phyloP scores from a whole-genome alignment of 768 basidiomycete species.

The Russula virescens region DNA sequence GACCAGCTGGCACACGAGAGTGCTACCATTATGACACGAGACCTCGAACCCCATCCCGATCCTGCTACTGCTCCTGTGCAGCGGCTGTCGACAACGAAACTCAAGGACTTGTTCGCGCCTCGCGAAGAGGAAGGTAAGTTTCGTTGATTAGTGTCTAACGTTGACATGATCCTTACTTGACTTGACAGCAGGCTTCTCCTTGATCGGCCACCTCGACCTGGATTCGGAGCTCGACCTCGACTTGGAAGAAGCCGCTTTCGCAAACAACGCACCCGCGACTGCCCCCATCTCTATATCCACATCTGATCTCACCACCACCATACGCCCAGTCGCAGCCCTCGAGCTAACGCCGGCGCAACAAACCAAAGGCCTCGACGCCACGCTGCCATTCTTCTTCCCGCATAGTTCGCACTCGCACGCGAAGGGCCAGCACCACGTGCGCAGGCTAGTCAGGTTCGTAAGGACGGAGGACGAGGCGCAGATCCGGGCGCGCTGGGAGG shows the following conservation, averaged over 20 bases:
- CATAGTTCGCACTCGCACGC: neutral
- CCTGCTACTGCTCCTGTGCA: neutral
- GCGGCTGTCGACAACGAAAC: constrained; percentile 28
- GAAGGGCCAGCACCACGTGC: neutral
- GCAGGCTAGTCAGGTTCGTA: constrained; percentile 43
- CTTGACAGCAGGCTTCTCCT: constrained; percentile 65
- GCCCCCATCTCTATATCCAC: neutral
- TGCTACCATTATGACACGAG: neutral
- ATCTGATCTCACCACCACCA: neutral
- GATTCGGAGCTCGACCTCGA: constrained; percentile 58
- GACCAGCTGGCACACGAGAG: neutral
- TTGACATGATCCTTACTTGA: too few relatives aligned
- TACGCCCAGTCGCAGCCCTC: neutral
- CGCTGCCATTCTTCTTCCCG: constrained; percentile 22
- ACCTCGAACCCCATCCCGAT: neutral
- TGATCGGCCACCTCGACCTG: constrained; percentile 67
- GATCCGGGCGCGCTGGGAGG: constrained; percentile 66
- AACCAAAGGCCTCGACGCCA: constrained; percentile 3
- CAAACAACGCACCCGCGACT: neutral
- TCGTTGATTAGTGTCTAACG: too few relatives aligned
- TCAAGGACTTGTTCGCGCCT: constrained; percentile 74
- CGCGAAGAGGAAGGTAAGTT: constrained; percentile 57
- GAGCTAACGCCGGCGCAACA: neutral
- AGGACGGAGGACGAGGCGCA: constrained; percentile 51
- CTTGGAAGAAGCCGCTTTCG: constrained; percentile 29